phyloP scores from a whole-genome alignment of 208 protist species.

The Leishmania gerbilli region DNA sequence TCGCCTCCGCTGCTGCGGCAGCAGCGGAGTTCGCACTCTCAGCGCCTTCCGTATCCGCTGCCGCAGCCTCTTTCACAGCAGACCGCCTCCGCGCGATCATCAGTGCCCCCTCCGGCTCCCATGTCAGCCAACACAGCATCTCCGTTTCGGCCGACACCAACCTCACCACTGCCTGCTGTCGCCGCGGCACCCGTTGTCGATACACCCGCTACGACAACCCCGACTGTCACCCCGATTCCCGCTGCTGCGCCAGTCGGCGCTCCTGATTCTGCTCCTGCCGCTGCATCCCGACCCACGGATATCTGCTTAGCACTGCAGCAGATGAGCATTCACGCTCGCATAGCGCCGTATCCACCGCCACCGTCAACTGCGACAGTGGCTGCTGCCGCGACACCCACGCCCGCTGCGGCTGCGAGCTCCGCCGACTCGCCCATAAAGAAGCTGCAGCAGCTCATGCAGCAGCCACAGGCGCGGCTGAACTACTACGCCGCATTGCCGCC shows the following conservation, averaged over 20 bases:
- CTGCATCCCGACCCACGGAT: slow-evolving; percentile 2
- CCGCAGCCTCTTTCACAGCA: slow-evolving; percentile 12
- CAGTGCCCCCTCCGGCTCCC: not conserved
- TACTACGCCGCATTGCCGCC: not conserved
- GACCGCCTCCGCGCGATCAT: not conserved
- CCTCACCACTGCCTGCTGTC: not conserved
- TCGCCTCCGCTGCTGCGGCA: not conserved
- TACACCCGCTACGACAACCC: not conserved
- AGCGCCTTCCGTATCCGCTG: not conserved
- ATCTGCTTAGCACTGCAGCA: slow-evolving; percentile 14
- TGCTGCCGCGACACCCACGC: not conserved
- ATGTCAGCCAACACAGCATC: not conserved
- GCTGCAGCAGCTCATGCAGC: not conserved
- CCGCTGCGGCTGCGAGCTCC: not conserved
- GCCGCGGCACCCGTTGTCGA: not conserved
- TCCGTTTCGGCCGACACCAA: not conserved
- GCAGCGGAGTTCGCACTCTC: not conserved
- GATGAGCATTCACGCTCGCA: slow-evolving; percentile 13
- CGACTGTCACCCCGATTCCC: not conserved
- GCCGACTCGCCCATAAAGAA: not conserved
- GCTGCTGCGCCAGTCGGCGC: not conserved
- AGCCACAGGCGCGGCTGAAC: not conserved
- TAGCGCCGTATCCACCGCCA: not conserved
- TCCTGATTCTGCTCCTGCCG: not conserved
- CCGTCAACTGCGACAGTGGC: not conserved